A percentile compares a stretch with the other conserved stretches of the same genome.
These are phyloP conservation scores for Psilocybe azurescens DNA, from an alignment of 768 basidiomycete genomes.

Conservation along the genomic window DNA sequence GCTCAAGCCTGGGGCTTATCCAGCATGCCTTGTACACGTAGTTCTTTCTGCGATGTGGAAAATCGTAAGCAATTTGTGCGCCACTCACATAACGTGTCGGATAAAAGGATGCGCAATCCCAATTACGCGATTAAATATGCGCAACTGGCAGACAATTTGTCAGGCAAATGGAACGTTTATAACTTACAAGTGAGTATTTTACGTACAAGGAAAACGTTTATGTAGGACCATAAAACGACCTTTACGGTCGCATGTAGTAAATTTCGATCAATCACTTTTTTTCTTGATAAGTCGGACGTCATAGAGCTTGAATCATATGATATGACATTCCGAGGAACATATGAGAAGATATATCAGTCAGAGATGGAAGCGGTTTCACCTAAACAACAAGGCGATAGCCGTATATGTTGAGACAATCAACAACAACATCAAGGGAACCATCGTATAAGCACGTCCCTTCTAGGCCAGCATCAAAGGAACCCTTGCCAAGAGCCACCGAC, in stretches of 20 bases:
- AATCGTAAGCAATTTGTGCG: not conserved
- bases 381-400: not conserved
- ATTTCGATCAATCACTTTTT: not conserved
- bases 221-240: no score
- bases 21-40: no score
- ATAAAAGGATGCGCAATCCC: not conserved
- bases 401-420: not conserved
- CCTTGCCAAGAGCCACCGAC: not conserved
- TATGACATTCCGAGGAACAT: not conserved
- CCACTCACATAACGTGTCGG: not conserved
- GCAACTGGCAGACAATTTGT: not conserved
- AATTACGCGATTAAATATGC: not conserved
- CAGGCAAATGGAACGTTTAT: not conserved
- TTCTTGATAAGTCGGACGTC: not conserved
- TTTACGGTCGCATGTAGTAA: no score
- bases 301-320: not conserved
- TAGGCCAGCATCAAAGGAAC: not conserved
- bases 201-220: not conserved
- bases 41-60: not conserved
- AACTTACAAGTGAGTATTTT: not conserved
- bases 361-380: not conserved
- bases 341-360: not conserved
- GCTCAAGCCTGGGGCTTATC: no score
- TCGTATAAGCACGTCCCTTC: not conserved
- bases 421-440: no score